Base-by-base conservation (phyloP, 2,329 filamentous ascomycete species). In the Scytalidium lignicola region DNA sequence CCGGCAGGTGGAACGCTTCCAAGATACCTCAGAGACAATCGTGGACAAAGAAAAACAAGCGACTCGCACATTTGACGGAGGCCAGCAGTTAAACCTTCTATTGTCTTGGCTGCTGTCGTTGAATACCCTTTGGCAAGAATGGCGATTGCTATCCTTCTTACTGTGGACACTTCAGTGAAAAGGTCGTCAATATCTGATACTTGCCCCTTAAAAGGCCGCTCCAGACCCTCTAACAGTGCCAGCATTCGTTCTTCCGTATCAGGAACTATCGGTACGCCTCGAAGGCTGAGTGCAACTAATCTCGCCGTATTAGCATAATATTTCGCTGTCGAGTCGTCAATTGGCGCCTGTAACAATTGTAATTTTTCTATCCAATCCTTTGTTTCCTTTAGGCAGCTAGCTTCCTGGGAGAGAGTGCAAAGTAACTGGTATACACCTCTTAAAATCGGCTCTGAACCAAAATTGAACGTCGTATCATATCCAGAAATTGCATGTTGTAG, bases 1-100 rank as follows among this genome's bases (percentile, higher is more conserved):
- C 74, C 73, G 12, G 72, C 71, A 3, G 67, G 68, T 0, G 81
- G 79, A 1, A 74, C 67, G 48, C 78, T 79, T 12, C 82, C 82
- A 2, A 85, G 67, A 79, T 82, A 86, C 42, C 82, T 73, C 6
- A 79, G 67, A 43, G 76, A 71, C 57, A 86, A 82, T 2, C 80
- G 74, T 12, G 82, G 82, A 51, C 80, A 76, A 47, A 79, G 74
- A 23, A 79, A 69, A 20, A 85, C 68, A 42, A 85, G 74, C 0
- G 71, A 68, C 55, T 82, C 78, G 7, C 83, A 70, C n/a, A 74
- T 68, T 51, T 61, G 58, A 48, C 46, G 61, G 21, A 66, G 48
- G 2, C 60, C 58, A 47, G 56, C 51, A 9, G 47, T 46, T 12
- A 58, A 40, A 12, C 17, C 37, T 15, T 44, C 42, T 5, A 43